Percentiles rank a stretch among this genome's conserved stretches.
phyloP scores from a whole-genome alignment of 1,284 basidiomycete species.

The Schizophyllum amplum region DNA sequence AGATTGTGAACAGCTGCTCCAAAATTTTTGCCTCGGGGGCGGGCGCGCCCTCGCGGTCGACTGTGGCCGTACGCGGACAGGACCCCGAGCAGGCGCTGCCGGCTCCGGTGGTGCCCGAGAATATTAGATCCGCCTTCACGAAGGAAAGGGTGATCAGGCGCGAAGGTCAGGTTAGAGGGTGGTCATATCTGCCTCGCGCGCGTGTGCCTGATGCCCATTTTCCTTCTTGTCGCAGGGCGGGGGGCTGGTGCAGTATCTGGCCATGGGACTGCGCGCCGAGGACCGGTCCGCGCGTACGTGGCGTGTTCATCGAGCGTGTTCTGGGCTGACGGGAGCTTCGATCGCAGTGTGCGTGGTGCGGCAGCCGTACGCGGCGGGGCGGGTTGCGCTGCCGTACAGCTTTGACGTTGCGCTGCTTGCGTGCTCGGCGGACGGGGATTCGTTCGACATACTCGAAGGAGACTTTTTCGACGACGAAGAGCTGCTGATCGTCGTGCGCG shows the following conservation, averaged over 20 bases:
- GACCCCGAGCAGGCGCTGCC: conserved; percentile 18
- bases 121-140: conserved; percentile 11
- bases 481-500: conserved; percentile 53
- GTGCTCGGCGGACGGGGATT: conserved; percentile 27
- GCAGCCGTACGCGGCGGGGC: conserved; percentile 36
- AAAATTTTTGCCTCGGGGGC: conserved; percentile 56
- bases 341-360: conserved; percentile 45
- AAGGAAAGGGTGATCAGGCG: conserved; percentile 39
- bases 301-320: conserved; percentile 11
- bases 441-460: conserved; percentile 49
- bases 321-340: conserved; percentile 17
- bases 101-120: conserved; percentile 18
- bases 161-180: conserved; percentile 28
- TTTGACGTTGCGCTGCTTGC: conserved; percentile 38
- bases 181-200: conserved; percentile 13
- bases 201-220: neutral
- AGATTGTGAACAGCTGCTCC: conserved; percentile 53
- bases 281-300: conserved; percentile 27
- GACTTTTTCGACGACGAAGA: conserved; percentile 73
- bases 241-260: conserved; percentile 38
- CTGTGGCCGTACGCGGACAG: conserved; percentile 33
- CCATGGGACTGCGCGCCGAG: conserved; percentile 28
- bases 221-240: conserved; percentile 24
- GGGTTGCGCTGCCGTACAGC: conserved; percentile 30
- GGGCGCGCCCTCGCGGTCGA: conserved; percentile 54